phyloP scores from a whole-genome alignment of 768 basidiomycete genomes.

The Hortiboletus campestris region DNA sequence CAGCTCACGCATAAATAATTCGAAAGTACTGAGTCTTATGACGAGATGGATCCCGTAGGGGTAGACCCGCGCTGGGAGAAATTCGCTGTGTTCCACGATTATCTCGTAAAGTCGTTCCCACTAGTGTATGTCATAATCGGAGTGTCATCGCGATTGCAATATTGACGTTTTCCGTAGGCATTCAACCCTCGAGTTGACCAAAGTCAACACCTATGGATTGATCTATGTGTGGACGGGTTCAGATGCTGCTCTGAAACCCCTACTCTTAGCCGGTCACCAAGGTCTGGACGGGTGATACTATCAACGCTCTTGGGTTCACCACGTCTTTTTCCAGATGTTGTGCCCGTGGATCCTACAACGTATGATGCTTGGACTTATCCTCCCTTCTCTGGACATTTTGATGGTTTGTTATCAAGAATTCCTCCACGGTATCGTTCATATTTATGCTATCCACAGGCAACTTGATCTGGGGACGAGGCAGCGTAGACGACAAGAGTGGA shows the following conservation, averaged over 20 bases:
- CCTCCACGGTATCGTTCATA: background rate
- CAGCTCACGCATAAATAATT: constrained; percentile 4
- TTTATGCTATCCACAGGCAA: constrained; percentile 23
- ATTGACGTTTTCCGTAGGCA: constrained; percentile 37
- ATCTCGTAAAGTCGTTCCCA: constrained; percentile 57
- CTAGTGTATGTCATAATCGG: constrained; percentile 43
- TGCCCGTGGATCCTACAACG: constrained; percentile 60
- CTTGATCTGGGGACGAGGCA: constrained; percentile 50
- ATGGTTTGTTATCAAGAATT: constrained; percentile 36
- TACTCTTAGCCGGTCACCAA: constrained; percentile 54
- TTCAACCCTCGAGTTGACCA: constrained; percentile 47
- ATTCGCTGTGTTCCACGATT: constrained; percentile 53
- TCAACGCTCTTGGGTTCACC: background rate
- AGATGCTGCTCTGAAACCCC: constrained; percentile 48
- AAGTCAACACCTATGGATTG: constrained; percentile 62
- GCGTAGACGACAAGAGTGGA: constrained; percentile 62
- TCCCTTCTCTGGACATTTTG: constrained; percentile 62
- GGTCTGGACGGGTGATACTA: constrained; percentile 32
- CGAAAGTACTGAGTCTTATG: constrained; percentile 50
- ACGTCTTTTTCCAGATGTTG: constrained; percentile 48
- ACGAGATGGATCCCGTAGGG: constrained; percentile 47
- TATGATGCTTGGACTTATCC: constrained; percentile 57
- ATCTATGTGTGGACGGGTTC: constrained; percentile 59
- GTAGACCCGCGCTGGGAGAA: constrained; percentile 54
- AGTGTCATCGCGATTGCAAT: background rate